phyloP scores from a whole-genome alignment of 805 yeast genomes.

The Candida lessepsii region DNA sequence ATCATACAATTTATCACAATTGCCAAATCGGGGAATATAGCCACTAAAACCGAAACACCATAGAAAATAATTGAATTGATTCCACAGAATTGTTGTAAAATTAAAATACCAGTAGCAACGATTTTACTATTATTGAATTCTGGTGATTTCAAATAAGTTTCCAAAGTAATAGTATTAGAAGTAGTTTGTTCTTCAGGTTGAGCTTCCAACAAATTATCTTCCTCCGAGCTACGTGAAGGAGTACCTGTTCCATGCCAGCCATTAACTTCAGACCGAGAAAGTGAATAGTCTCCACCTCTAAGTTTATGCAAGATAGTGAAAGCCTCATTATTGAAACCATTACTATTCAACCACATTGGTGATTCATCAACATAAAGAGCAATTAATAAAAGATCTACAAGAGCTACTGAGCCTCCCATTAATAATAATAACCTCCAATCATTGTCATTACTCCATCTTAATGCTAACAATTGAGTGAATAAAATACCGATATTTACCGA shows the following conservation, averaged over 20 bases:
- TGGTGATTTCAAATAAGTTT: constrained; percentile 48
- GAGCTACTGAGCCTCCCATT: constrained; percentile 57
- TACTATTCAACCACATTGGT: constrained; percentile 74
- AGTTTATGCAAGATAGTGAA: constrained; percentile 33
- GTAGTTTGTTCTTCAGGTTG: not conserved
- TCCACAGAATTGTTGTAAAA: constrained; percentile 90
- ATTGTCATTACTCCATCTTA: constrained; percentile 58
- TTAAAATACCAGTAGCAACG: constrained; percentile 69
- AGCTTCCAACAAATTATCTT: constrained; percentile 14
- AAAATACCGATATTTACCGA: constrained; percentile 84
- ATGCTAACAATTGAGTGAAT: constrained; percentile 72
- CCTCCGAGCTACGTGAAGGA: constrained; percentile 9
- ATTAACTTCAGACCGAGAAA: constrained; percentile 36
- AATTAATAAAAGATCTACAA: constrained; percentile 43
- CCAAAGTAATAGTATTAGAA: constrained; percentile 23
- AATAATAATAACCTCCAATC: constrained; percentile 74
- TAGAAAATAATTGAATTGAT: constrained; percentile 90
- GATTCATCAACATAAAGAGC: constrained; percentile 59
- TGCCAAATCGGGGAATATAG: constrained; percentile 69
- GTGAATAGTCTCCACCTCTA: constrained; percentile 40
- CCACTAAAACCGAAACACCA: constrained; percentile 81
- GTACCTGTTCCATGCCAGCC: constrained; percentile 25
- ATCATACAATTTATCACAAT: constrained; percentile 72
- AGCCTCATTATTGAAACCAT: constrained; percentile 46
- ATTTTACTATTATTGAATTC: constrained; percentile 56